Evolutionary conservation across 345 rosid genomes (phyloP).

Genomic region (Brassica rapa): DNA sequence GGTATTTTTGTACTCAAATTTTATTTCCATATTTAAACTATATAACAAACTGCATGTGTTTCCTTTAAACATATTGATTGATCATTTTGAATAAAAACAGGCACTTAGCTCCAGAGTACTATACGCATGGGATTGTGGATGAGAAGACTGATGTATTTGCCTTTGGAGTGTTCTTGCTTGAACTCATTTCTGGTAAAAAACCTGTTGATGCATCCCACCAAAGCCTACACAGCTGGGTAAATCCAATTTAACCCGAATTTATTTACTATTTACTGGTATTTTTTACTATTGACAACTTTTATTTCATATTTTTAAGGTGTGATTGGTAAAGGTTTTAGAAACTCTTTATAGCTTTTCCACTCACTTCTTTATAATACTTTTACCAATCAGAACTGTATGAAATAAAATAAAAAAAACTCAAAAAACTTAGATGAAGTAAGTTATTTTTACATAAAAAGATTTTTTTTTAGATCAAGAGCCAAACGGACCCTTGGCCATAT

Average conservation of each 20-base stretch:
- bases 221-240: constrained; percentile 93
- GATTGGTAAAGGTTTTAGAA: background rate
- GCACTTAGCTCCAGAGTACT: constrained; percentile 98
- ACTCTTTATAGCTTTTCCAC: background rate
- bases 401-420: background rate
- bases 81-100: constrained; percentile 44
- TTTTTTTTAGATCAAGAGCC: background rate
- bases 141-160: constrained; percentile 99
- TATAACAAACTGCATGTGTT: background rate
- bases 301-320: background rate
- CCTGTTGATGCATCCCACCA: constrained; percentile 89
- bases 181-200: constrained; percentile 84
- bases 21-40: constrained; percentile 15
- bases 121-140: constrained; percentile 92
- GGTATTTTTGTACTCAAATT: constrained; percentile 46
- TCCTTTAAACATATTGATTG: background rate
- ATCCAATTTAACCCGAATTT: background rate
- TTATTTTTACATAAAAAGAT: background rate
- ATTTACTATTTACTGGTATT: background rate
- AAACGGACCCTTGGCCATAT: background rate
- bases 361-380: background rate
- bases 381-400: constrained; percentile 2
- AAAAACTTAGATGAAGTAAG: background rate
- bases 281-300: background rate
- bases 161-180: constrained; percentile 86